phyloP scores from a whole-genome alignment of 129 eudicot species.

The Artemisia argyi region DNA sequence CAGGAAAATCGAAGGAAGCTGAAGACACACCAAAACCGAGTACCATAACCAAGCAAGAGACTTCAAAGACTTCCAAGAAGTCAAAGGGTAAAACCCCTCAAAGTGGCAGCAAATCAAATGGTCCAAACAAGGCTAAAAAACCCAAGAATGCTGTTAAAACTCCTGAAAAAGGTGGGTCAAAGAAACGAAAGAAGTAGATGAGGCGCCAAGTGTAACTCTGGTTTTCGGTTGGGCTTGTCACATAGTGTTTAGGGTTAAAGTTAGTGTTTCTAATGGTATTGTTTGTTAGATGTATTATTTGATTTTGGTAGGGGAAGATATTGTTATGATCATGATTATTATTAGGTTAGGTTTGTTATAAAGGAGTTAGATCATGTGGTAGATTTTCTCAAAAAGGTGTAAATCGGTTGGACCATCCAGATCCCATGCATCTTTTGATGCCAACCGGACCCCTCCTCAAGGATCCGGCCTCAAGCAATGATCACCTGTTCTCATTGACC shows the following conservation, averaged over 20 bases:
- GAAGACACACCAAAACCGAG: conserved; percentile 37
- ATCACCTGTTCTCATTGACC: too few relatives aligned
- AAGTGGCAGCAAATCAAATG: conserved; percentile 38
- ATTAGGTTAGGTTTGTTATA: conserved; percentile 33
- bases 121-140: conserved; percentile 50
- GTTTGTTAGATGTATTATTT: conserved; percentile 33
- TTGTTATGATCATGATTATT: conserved; percentile 14
- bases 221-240: conserved; percentile 17
- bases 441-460: too few relatives aligned
- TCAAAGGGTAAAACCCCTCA: conserved; percentile 57
- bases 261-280: conserved; percentile 28
- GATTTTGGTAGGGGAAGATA: conserved; percentile 15
- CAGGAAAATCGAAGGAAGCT: conserved; percentile 51
- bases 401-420: too few relatives aligned
- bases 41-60: conserved; percentile 42
- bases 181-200: conserved; percentile 55
- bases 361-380: conserved; percentile 36
- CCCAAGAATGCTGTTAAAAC: conserved; percentile 36
- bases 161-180: conserved; percentile 52
- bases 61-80: conserved; percentile 46
- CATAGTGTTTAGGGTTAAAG: conserved; percentile 35
- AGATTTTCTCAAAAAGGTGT: too few relatives aligned
- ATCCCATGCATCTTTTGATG: too few relatives aligned
- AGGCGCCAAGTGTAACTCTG: neutral
- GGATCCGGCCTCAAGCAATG: too few relatives aligned